Evolutionary conservation across 2,329 filamentous ascomycete genomes (phyloP), one percentile per base, ranked within the genome.

Genomic region (Apiospora malaysiana): DNA sequence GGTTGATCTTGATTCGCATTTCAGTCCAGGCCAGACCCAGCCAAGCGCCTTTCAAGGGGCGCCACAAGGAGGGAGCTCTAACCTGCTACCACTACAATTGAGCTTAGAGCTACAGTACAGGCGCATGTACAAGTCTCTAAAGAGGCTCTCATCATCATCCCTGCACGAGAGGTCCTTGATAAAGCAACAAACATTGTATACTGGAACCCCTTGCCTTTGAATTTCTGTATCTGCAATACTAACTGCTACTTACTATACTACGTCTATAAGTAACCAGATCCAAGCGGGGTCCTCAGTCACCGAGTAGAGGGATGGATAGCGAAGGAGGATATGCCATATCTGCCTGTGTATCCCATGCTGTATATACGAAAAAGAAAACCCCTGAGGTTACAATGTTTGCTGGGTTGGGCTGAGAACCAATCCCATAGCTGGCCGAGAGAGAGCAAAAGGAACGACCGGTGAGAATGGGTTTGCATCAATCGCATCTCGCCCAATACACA

Each of bases 1-100:
- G 25, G 14, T 63, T 63, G 56, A 63, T 63, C 56, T 63, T 63
- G 56, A 63, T 63, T 63, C 56, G 56, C 18, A 63, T 63, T 63
- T 21, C 32, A 40, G 56, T 32, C 56, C 56, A 63, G 56, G 56
- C 56, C 32, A 63, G 21, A 40, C 56, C 56, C 40, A 63, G 56
- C 32, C 56, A 63, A 63, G 56, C 32, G 56, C 56, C 18, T 27
- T n/a, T 40, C 18, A 21, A 63, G 40, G 21, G 51, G 56, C 56
- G 56, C 56, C 56, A 63, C 56, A 18, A n/a, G 56, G 56, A 37
- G 32, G 32, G 32, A 63, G 56, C 32, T 63, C 56, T 63, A 37
- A 59, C 10, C 23, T 23, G 14, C 12, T n/a, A n/a, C 25, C 37
- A 16, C 32, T 32, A 32, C 27, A 25, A 56, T 56, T 32, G 47